Evolutionary conservation across 495 filamentous ascomycete species (phyloP), one percentile per base, ranked within the genome.

Genomic region (Niebla homalea): DNA sequence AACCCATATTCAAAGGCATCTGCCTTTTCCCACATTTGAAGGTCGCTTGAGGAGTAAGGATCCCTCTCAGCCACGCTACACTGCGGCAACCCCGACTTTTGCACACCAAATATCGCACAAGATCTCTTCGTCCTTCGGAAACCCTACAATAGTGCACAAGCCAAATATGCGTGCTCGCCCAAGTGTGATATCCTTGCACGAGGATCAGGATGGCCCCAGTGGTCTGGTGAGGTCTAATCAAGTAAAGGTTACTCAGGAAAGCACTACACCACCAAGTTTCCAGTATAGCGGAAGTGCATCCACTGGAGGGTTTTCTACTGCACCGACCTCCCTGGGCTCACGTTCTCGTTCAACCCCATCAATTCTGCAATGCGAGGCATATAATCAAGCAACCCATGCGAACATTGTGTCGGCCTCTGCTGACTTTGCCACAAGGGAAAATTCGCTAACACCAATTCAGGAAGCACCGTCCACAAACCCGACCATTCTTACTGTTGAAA

Each of bases 401-500:
- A 35, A 18, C 18, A 16, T 51, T 36, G 36, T 55, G 42, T 12
- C 25, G 23, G 16, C 38, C 54, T 45, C 43, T 16, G 23, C 19
- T 45, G 18, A 14, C 23, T 2, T 16, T 8, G 25, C 23, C 12
- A 22, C 36, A 20, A 48, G 46, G 5, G 56, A 51, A 23, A 38
- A 51, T n/a, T 43, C 55, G 7, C 23, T 56, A 12, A 39, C 51
- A 8, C 44, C 62, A 10, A 60, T 51, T 19, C 57, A 62, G 35
- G 56, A 57, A 32, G 53, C 49, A 2, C 46, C 57, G 10, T 21
- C 42, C n/a, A 48, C 64, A 2, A 53, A 64, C 14, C 83, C 84
- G 12, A 81, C 86, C 10, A 74, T 94, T 45, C 54, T 76, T 11
- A 94, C 87, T 0, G 81, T 86, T 4, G 90, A 97, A 64, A 75